Base-by-base conservation (phyloP, 1,139 yeast species). In the Zygoascus meyerae region DNA sequence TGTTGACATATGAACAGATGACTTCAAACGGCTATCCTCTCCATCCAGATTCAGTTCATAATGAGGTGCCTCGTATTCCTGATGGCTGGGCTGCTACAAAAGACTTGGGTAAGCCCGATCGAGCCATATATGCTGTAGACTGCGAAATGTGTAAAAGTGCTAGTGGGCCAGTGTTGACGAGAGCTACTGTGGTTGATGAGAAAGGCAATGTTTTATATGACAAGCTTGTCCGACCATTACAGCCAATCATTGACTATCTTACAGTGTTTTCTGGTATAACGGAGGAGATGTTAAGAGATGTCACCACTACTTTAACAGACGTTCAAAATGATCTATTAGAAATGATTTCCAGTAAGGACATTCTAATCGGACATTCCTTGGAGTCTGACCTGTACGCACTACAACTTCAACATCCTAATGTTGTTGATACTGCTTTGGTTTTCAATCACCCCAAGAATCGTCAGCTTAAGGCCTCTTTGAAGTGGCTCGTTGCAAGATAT, bases 221-320 rank as follows among this genome's bases (percentile, higher is more conserved):
- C 60, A 75, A 79, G 53, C 72, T 79, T 26, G 96, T 92, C 3
- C 79, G 83, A 59, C 98, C 97, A 0, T 71, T 69, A 1, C 83
- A 75, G 29, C 77, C 74, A 36, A 87, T 92, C 46, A 75, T 75
- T 0, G 94, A 92, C 62, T 92, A 90, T 60, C 68, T 85, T 21
- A 92, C 97, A 0, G 70, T 71, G 55, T 92, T 78, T 60, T 87
- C 96, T 17, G 98, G 98, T 0, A 86, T 92, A 42, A 86, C 96
- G 0, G 77, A 74, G 49, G 92, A 82, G 49, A 67, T 74, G 57
- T 68, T 92, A 9, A 60, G 63, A 15, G 74, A 71, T 42, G 92
- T 85, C 2, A 78, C 82, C 0, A 84, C 86, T 0, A 77, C 83
- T 0, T 64, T 83, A 16, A 54, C 63, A 8, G 95, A 90, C 53